A percentile compares a stretch with the other conserved stretches of the same genome.
These are phyloP conservation scores for Boletus coccyginus DNA, from an alignment of 768 basidiomycete genomes.

Conservation along the genomic window DNA sequence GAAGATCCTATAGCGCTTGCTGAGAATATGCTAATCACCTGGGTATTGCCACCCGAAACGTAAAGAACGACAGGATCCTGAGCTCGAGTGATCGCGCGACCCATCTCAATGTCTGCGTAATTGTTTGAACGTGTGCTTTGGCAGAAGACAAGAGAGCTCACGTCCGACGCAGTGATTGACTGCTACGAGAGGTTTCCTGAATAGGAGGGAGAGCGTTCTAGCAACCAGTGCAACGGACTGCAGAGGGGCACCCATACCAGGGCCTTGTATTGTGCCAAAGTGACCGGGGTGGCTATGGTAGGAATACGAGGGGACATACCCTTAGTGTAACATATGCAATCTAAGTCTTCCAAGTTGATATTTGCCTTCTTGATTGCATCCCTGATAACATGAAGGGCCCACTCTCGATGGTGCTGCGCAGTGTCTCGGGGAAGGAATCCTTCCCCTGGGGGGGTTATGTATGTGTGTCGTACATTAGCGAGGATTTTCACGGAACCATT, in stretches of 20 bases:
- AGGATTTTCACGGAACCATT: constrained; percentile 75
- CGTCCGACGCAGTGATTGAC: constrained; percentile 99
- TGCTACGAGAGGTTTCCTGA: constrained; percentile 87
- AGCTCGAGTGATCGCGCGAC: constrained; percentile 90
- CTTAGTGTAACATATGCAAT: constrained; percentile 97
- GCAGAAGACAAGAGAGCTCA: constrained; percentile 38
- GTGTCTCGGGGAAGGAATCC: constrained; percentile 97
- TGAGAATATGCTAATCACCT: constrained; percentile 98
- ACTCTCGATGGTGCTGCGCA: constrained; percentile 92
- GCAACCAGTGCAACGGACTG: constrained; percentile 95
- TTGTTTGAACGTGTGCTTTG: not conserved
- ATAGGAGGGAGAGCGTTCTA: constrained; percentile 83
- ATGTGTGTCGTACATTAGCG: constrained; percentile 96
- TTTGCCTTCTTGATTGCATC: constrained; percentile 69
- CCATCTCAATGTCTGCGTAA: constrained; percentile 93
- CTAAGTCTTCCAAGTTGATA: constrained; percentile 71
- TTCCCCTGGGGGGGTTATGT: constrained; percentile 97
- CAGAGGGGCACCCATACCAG: constrained; percentile 98
- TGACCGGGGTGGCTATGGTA: not conserved
- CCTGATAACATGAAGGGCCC: constrained; percentile 80
- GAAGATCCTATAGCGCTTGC: constrained; percentile 96
- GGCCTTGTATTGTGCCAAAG: constrained; percentile 51
- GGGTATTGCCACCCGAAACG: constrained; percentile 98
- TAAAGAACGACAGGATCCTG: constrained; percentile 96
- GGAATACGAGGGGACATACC: constrained; percentile 46